These are phyloP conservation scores for Oryza glumipatula DNA, from an alignment of 176 grass and related monocot species.

Conservation along the genomic window DNA sequence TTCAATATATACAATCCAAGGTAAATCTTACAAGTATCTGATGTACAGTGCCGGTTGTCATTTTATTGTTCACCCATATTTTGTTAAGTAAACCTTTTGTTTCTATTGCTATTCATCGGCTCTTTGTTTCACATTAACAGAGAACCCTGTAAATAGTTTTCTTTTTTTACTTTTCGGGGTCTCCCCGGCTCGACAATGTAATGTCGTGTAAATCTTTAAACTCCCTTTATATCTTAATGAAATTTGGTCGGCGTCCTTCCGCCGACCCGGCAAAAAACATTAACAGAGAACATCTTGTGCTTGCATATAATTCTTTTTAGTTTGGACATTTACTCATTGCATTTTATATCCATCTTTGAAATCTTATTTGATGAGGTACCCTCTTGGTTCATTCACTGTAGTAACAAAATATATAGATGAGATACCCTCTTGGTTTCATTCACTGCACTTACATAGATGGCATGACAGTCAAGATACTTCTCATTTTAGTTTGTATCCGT, in stretches of 20 bases:
- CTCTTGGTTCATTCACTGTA: background rate
- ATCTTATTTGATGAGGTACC: background rate
- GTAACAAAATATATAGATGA: no score
- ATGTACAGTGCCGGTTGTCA: background rate
- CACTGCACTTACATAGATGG: background rate
- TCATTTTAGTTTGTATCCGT: slow-evolving; percentile 2
- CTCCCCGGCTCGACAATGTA: no score
- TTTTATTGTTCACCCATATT: background rate
- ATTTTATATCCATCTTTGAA: slow-evolving; percentile 21
- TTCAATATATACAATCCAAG: slow-evolving; percentile 83
- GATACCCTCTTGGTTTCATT: background rate
- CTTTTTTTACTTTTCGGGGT: no score
- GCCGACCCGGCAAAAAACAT: background rate
- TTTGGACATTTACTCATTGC: background rate
- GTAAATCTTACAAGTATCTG: slow-evolving; percentile 31
- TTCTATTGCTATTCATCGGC: slow-evolving; percentile 23
- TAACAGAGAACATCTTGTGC: background rate
- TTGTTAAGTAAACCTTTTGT: slow-evolving; percentile 1
- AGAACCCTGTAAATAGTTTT: background rate
- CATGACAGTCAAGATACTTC: background rate
- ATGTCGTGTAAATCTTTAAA: no score
- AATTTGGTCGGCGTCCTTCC: no score
- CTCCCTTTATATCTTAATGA: no score
- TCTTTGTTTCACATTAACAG: background rate
- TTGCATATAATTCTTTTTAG: background rate